Base-by-base conservation (phyloP, 148 eudicot species). In the Talinum fruticosum region DNA sequence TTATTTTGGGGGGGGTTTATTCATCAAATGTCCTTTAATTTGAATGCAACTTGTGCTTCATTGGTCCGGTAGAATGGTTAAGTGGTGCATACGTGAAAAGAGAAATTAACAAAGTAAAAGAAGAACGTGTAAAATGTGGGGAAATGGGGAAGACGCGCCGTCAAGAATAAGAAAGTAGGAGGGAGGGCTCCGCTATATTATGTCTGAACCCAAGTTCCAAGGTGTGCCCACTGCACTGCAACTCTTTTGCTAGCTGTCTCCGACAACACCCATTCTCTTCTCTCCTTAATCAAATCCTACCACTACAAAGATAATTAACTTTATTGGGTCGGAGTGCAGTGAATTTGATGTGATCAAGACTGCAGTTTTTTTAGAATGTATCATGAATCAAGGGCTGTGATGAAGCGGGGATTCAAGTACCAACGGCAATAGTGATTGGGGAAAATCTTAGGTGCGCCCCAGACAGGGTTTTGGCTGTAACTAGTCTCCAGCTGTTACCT, bases 391-490 rank as follows among this genome's bases (percentile, higher is more conserved):
- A 54, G 70, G 49, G 54, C 36, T 2, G 54, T 37, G 77, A 75
- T 75, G 69, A 34, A 59, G 29, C 7, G 61, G 68, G 21, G 51
- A 32, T 36, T 21, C 78, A 75, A 75, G 36, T 75, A 75, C 78
- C 78, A 75, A 75, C 14, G 59, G 2, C 16, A 41, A 64, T 26
- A 64, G 16, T 62, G 37, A 65, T 75, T 75, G 18, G 62, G 45
- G 66, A n/a, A 74, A 54, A 57, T 54, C 76, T 33, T 74, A 4
- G 64, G 64, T 3, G 64, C 29, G 0, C 7, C 26, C n/a, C n/a
- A n/a, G n/a, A n/a, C n/a, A n/a, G n/a, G 16, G 6, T 15, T 18
- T 0, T n/a, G 0, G 18, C 29, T 14, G 47, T 6, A 41, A 41
- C 44, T 18, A 44, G n/a, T 67, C 44, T 69, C 53, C 54, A 71